These are phyloP conservation scores for Cystobasidium pallidum DNA, from an alignment of 1,284 basidiomycete genomes.

Conservation along the genomic window DNA sequence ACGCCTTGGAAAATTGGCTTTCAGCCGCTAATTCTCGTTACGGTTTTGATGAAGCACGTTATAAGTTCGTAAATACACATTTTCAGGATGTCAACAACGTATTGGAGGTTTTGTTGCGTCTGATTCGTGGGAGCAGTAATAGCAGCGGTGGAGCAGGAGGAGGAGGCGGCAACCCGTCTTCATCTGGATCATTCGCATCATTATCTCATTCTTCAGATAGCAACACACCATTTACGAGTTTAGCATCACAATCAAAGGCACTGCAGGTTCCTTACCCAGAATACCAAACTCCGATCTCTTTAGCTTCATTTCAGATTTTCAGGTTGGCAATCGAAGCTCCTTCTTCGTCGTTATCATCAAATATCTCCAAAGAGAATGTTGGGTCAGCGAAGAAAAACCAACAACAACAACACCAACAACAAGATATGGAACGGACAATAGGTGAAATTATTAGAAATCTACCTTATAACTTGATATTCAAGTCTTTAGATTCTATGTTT, in stretches of 20 bases:
- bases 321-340: slow-evolving; percentile 80
- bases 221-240: slow-evolving; percentile 58
- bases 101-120: slow-evolving; percentile 83
- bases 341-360: slow-evolving; percentile 57
- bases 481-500: slow-evolving; percentile 46
- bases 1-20: slow-evolving; percentile 80
- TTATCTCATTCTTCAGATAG: slow-evolving; percentile 52
- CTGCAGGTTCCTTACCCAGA: slow-evolving; percentile 75
- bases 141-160: too few relatives aligned
- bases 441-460: slow-evolving; percentile 85
- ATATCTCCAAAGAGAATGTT: slow-evolving; percentile 56
- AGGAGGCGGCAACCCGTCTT: too few relatives aligned
- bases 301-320: slow-evolving; percentile 88
- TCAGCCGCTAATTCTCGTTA: slow-evolving; percentile 71
- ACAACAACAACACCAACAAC: slow-evolving; percentile 34
- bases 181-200: slow-evolving; percentile 53
- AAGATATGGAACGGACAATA: slow-evolving; percentile 74
- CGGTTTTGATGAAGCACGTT: slow-evolving; percentile 73
- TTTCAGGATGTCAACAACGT: slow-evolving; percentile 78
- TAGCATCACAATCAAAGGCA: slow-evolving; percentile 58
- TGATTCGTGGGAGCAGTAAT: slow-evolving; percentile 71
- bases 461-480: slow-evolving; percentile 59
- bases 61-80: slow-evolving; percentile 82
- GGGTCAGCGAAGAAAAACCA: neutral
- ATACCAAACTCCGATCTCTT: slow-evolving; percentile 88